Base-by-base conservation (phyloP, 2,329 filamentous ascomycete genomes). In the Sordariomycetes sp. region DNA sequence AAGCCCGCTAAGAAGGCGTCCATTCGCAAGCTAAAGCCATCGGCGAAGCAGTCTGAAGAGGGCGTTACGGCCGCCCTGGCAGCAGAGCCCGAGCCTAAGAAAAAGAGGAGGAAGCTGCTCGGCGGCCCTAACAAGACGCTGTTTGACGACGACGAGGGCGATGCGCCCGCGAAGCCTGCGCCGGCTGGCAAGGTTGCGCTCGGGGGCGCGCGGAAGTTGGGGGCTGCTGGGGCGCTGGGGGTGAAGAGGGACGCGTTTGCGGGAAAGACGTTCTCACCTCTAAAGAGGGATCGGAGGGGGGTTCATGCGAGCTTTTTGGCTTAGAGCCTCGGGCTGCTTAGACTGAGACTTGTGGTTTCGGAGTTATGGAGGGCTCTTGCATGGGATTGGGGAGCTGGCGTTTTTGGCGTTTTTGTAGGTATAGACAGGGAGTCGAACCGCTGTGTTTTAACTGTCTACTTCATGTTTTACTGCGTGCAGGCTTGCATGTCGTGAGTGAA, bases 101-200 rank as follows among this genome's bases (percentile, higher is more conserved):
- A 81, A 66, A 89, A 86, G 76, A 90, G 86, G 74, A 81, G 86
- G 61, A 91, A 89, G 69, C 71, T 89, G 5, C 74, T 88, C 1
- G 82, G 84, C 3, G 73, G 71, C 24, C 76, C 78, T 24, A 81
- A 79, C 53, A 81, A 82, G 61, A 87, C 82, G 2, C 67, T 94
- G 6, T 89, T 92, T 59, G 85, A 86, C 10, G 85, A 85, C 4
- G 85, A 87, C 10, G 77, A 75, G 5, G 81, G 69, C 12, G 80
- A 80, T 59, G 71, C 34, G 22, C 53, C 53, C 22, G 56, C 57
- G 54, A 54, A 57, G 28, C 56, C 53, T 20, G 32, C 39, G 4
- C 39, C 54, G 15, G 59, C 62, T 7, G 62, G 54, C 13, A 66
- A 65, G 48, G 24, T 55, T 10, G 32, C 51, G 8, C 34, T 57